Evolutionary conservation across 2,329 filamentous ascomycete species (phyloP).

Genomic region (Aphanoascus verrucosus): DNA sequence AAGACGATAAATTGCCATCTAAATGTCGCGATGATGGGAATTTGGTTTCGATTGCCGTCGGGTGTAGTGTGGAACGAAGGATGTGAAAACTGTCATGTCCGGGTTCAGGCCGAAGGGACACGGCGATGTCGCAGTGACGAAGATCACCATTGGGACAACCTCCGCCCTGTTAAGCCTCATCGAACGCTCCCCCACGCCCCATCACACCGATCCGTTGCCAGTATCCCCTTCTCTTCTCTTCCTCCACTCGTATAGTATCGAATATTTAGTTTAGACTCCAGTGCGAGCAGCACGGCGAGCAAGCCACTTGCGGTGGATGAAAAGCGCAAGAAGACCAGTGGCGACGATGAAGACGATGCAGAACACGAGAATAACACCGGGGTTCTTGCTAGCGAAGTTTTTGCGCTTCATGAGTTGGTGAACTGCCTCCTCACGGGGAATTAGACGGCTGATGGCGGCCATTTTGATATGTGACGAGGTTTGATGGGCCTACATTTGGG

Average conservation of each 20-base stretch:
- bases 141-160: background rate
- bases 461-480: conserved; percentile 15
- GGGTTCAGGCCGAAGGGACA: background rate
- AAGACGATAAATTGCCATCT: background rate
- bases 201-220: background rate
- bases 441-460: conserved; percentile 23
- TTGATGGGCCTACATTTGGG: background rate
- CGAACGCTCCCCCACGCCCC: background rate
- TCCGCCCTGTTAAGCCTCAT: background rate
- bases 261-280: conserved; percentile 6
- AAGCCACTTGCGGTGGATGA: conserved; percentile 39
- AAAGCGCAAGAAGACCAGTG: conserved; percentile 41
- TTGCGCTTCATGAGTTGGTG: conserved; percentile 40
- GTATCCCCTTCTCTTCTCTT: background rate
- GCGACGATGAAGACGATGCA: conserved; percentile 49
- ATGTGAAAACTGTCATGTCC: background rate
- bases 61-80: background rate
- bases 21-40: conserved; percentile 1
- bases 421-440: conserved; percentile 12
- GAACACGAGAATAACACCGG: conserved; percentile 54
- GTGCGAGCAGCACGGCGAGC: conserved; percentile 22
- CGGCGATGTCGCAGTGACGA: background rate
- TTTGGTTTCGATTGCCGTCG: background rate
- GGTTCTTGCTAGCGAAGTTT: conserved; percentile 49
- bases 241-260: background rate